phyloP scores from a whole-genome alignment of 176 grass and related monocot genomes.

The Hordeum marinum region DNA sequence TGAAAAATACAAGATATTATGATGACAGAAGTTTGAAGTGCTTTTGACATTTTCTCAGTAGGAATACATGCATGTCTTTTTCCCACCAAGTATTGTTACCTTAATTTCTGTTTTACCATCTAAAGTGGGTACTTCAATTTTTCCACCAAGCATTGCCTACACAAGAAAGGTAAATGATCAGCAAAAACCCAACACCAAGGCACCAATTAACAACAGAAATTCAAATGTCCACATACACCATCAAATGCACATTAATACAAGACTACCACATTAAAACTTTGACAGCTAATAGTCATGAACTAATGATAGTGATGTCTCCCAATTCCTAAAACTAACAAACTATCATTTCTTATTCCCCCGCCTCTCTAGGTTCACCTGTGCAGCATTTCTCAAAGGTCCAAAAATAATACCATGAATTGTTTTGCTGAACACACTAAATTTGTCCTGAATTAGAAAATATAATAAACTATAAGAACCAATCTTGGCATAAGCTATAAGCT shows the following conservation, averaged over 20 bases:
- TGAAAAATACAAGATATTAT: background rate
- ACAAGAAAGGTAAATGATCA: constrained; percentile 8
- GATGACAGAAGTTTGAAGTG: background rate
- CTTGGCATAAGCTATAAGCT: constrained; percentile 1
- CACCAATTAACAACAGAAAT: constrained; percentile 14
- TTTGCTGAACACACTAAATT: constrained; percentile 11
- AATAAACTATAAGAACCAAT: background rate
- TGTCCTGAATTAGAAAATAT: background rate
- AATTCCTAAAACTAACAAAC: constrained; percentile 11
- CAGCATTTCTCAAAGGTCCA: background rate
- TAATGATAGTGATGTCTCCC: background rate
- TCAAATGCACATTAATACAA: background rate
- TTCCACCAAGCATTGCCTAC: constrained; percentile 93
- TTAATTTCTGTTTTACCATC: constrained; percentile 71
- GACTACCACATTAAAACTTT: background rate
- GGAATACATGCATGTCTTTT: background rate
- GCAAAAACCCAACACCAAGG: background rate
- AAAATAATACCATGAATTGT: background rate
- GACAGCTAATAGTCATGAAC: background rate
- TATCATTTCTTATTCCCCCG: background rate
- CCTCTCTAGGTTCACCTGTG: background rate
- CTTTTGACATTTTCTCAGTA: background rate
- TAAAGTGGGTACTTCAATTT: constrained; percentile 77
- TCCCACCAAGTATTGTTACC: constrained; percentile 32
- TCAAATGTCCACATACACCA: background rate